phyloP scores from a whole-genome alignment of 257 asterid genomes.

The Solanum sitiens region DNA sequence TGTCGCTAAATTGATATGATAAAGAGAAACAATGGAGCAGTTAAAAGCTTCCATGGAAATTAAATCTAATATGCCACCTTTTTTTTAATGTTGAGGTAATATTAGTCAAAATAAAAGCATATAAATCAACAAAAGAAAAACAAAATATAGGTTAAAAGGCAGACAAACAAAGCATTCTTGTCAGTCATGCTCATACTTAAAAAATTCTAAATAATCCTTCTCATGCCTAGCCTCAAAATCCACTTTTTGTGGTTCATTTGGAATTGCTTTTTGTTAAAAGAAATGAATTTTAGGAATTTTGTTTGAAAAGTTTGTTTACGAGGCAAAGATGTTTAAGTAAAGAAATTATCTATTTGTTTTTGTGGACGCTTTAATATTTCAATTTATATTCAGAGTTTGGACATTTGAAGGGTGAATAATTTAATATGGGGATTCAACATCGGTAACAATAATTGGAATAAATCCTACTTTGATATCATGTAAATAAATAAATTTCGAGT shows the following conservation, averaged over 20 bases:
- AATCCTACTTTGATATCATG: neutral
- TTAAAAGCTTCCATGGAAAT: slow-evolving; percentile 49
- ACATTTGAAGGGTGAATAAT: neutral
- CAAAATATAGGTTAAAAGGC: slow-evolving; percentile 2
- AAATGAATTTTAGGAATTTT: neutral
- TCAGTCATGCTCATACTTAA: slow-evolving; percentile 23
- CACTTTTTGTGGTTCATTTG: neutral
- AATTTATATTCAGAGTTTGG: accelerated
- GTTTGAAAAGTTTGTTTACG: neutral
- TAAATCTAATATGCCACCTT: slow-evolving; percentile 43
- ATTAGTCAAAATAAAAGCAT: neutral
- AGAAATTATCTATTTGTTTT: neutral
- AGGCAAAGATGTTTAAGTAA: neutral
- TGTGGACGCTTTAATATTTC: neutral
- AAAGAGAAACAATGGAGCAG: slow-evolving; percentile 58
- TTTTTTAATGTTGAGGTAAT: neutral
- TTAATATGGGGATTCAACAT: neutral
- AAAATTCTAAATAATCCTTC: neutral
- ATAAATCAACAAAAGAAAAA: neutral
- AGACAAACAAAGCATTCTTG: slow-evolving; percentile 54
- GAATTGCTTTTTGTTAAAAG: neutral
- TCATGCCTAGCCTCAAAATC: neutral
- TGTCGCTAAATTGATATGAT: slow-evolving; percentile 43
- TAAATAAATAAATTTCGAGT: neutral
- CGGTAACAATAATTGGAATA: neutral